phyloP scores from a whole-genome alignment of 345 rosid species.

The Leavenworthia alabamica region DNA sequence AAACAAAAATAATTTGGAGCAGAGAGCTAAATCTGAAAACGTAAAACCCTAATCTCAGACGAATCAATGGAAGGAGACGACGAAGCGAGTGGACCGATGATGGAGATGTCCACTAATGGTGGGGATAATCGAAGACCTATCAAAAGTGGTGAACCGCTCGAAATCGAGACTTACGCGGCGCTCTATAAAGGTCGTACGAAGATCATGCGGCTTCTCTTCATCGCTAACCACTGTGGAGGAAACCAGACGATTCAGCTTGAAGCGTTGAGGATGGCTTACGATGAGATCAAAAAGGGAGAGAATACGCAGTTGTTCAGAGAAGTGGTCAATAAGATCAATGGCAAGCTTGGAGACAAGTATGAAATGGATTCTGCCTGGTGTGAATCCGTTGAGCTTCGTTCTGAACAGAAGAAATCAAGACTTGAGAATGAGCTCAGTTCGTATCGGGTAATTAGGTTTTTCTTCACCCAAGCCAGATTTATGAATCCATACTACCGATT shows the following conservation, averaged over 20 bases:
- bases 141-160: constrained; percentile 83
- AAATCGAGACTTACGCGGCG: constrained; percentile 87
- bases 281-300: constrained; percentile 94
- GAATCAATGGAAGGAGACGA: constrained; percentile 68
- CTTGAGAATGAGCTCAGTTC: constrained; percentile 93
- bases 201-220: constrained; percentile 72
- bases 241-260: constrained; percentile 66
- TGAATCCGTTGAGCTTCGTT: constrained; percentile 63
- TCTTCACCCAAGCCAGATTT: not conserved
- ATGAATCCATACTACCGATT: not conserved
- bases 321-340: constrained; percentile 61
- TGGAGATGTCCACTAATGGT: constrained; percentile 67
- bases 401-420: constrained; percentile 77
- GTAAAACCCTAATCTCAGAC: constrained; percentile 34
- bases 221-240: constrained; percentile 66
- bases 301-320: constrained; percentile 79
- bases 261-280: constrained; percentile 90
- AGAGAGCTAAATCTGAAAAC: not conserved
- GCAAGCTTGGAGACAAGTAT: constrained; percentile 60
- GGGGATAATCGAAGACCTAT: constrained; percentile 51
- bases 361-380: constrained; percentile 75
- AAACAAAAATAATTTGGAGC: not conserved
- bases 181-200: constrained; percentile 84
- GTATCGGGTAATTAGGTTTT: constrained; percentile 53
- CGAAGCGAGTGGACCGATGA: constrained; percentile 41